These are phyloP conservation scores for Pseudogymnoascus sp. DNA, from an alignment of 2,329 filamentous ascomycete species.

Conservation along the genomic window DNA sequence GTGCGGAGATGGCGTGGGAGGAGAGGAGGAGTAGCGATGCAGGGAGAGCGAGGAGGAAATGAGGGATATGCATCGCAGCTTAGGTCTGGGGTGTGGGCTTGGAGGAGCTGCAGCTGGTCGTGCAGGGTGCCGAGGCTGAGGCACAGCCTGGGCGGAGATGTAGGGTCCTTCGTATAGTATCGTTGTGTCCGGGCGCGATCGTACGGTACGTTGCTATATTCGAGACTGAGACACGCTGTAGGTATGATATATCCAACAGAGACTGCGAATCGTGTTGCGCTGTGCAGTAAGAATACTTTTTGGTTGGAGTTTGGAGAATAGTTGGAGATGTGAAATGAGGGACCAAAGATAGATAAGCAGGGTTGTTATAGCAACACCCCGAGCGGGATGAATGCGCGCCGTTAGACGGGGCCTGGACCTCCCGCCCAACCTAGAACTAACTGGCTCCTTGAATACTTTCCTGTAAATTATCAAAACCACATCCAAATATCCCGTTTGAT, in stretches of 20 bases:
- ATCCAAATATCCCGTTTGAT: no score
- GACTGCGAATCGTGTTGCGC: neutral
- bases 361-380: neutral
- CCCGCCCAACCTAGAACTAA: no score
- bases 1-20: conserved; percentile 30
- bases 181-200: neutral
- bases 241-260: neutral
- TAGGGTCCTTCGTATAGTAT: neutral
- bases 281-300: neutral
- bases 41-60: conserved; percentile 33
- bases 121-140: neutral
- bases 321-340: neutral
- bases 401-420: neutral
- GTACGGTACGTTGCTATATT: neutral
- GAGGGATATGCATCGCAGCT: conserved; percentile 33
- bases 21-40: conserved; percentile 38
- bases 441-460: no score
- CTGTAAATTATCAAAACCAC: no score
- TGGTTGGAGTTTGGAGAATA: neutral
- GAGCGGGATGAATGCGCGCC: neutral
- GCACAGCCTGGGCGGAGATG: neutral
- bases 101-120: neutral
- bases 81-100: neutral
- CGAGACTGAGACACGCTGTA: neutral
- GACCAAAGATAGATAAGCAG: neutral